Percentiles rank a stretch among this genome's conserved stretches.
phyloP scores from a whole-genome alignment of 108 stramenopile species.

The Stephanodiscus minutulus region DNA sequence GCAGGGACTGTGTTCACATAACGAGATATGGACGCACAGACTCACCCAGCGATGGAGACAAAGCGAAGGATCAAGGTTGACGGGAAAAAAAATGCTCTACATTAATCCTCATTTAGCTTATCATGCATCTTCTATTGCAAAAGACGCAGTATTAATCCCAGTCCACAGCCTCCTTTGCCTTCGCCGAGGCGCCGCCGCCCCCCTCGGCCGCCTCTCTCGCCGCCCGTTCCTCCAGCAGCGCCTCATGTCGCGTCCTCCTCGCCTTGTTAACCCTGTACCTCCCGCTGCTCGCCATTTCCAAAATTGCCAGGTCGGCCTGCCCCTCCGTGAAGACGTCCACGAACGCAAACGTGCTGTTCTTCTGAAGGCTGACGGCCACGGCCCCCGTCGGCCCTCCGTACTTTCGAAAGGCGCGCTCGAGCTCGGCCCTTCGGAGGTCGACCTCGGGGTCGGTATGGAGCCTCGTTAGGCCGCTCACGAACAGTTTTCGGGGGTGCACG shows the following conservation, averaged over 20 bases:
- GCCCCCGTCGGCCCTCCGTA: conserved; percentile 78
- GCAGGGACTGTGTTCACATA: too few relatives aligned
- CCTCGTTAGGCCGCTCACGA: conserved; percentile 67
- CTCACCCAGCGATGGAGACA: too few relatives aligned
- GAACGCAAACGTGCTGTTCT: conserved; percentile 74
- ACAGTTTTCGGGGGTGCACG: conserved; percentile 76
- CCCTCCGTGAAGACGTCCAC: conserved; percentile 78
- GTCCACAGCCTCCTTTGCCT: conserved; percentile 31
- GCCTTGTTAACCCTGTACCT: conserved; percentile 77
- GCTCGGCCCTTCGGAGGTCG: conserved; percentile 78
- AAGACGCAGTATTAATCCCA: conserved; percentile 33
- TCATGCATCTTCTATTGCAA: neutral
- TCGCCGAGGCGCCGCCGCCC: conserved; percentile 11
- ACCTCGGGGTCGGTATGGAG: conserved; percentile 69
- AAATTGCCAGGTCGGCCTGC: conserved; percentile 68
- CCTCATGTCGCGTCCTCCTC: conserved; percentile 77
- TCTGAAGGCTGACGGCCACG: conserved; percentile 67
- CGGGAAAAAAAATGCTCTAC: too few relatives aligned
- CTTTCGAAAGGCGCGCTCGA: conserved; percentile 86
- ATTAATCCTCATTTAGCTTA: too few relatives aligned
- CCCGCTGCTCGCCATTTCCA: conserved; percentile 54
- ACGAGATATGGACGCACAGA: too few relatives aligned
- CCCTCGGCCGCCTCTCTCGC: conserved; percentile 53
- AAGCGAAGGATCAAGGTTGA: too few relatives aligned
- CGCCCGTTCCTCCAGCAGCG: conserved; percentile 75